Evolutionary conservation across 2,329 filamentous ascomycete genomes (phyloP).

Genomic region (Cladosporium sp.): DNA sequence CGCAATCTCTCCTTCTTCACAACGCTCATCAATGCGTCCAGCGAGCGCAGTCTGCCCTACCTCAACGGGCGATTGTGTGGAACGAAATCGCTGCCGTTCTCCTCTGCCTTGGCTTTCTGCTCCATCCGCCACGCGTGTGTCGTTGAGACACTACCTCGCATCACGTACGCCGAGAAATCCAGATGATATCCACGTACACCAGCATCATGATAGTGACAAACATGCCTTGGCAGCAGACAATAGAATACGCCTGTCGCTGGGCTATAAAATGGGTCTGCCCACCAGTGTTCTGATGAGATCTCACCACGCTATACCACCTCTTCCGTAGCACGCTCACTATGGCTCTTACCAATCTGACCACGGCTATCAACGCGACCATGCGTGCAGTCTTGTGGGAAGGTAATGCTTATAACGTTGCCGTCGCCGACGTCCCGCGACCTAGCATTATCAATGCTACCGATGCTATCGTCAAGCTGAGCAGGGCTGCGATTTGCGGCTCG

Average conservation of each 20-base stretch:
- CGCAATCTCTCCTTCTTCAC: no score
- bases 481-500: slow-evolving; percentile 17
- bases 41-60: no score
- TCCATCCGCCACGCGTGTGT: neutral
- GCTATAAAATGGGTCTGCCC: neutral
- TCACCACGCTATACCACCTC: neutral
- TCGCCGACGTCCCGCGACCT: slow-evolving; percentile 23
- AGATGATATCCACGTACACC: neutral
- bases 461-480: slow-evolving; percentile 16
- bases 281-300: neutral
- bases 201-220: neutral
- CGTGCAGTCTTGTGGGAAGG: slow-evolving; percentile 29
- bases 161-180: neutral
- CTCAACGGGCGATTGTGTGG: no score
- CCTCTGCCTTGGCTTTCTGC: neutral
- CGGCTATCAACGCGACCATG: slow-evolving; percentile 20
- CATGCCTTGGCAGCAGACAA: neutral
- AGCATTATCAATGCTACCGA: slow-evolving; percentile 16
- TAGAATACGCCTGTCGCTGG: no score
- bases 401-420: slow-evolving; percentile 24
- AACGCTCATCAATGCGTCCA: no score
- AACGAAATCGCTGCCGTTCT: no score
- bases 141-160: neutral
- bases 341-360: neutral
- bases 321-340: neutral